These are phyloP conservation scores for Fagus sylvatica DNA, from an alignment of 306 rosid genomes.

Conservation along the genomic window DNA sequence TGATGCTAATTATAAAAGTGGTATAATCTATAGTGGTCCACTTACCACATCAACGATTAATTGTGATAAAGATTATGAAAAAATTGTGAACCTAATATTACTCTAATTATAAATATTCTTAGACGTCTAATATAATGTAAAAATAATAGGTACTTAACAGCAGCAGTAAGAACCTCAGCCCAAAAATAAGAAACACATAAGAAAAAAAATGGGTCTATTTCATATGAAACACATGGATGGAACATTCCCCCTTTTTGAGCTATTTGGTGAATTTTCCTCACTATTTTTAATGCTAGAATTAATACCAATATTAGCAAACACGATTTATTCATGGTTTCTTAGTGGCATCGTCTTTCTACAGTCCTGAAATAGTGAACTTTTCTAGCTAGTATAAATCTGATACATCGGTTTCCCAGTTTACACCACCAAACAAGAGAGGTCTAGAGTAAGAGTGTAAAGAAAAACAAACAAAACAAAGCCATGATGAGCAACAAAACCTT, in stretches of 20 bases:
- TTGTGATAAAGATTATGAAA: too few relatives aligned
- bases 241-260: background rate
- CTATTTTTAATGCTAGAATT: background rate
- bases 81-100: too few relatives aligned
- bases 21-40: too few relatives aligned
- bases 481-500: constrained; percentile 25
- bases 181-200: background rate
- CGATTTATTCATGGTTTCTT: constrained; percentile 15
- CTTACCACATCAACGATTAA: too few relatives aligned
- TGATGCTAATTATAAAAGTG: too few relatives aligned
- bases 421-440: constrained; percentile 18
- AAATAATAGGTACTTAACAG: background rate
- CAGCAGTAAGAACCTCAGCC: background rate
- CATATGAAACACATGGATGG: background rate
- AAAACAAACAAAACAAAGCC: constrained; percentile 1
- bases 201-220: background rate
- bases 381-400: constrained; percentile 34
- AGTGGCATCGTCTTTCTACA: constrained; percentile 24
- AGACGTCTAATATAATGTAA: too few relatives aligned
- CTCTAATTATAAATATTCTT: too few relatives aligned
- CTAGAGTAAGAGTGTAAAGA: background rate
- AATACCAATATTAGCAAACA: background rate
- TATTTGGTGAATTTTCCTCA: background rate
- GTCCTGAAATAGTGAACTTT: constrained; percentile 32
- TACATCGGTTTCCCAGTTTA: constrained; percentile 21